phyloP scores from a whole-genome alignment of 148 eudicot species.

The Arbutus unedo region DNA sequence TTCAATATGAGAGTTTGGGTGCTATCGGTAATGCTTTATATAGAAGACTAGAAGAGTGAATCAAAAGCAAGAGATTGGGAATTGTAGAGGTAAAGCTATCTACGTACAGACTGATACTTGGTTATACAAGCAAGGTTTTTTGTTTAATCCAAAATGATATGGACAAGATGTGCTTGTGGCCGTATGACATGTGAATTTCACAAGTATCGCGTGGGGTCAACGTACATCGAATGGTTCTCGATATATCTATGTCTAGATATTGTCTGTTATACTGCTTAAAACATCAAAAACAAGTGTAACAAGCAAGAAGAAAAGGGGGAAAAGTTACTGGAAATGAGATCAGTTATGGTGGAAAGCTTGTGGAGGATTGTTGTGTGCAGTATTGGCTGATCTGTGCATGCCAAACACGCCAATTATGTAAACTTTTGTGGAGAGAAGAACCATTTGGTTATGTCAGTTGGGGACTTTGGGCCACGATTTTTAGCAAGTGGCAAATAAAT shows the following conservation, averaged over 20 bases:
- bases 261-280: neutral
- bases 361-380: neutral
- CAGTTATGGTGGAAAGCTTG: neutral
- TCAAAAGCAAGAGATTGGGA: constrained; percentile 14
- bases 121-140: constrained; percentile 6
- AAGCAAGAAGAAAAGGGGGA: neutral
- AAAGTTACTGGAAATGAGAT: neutral
- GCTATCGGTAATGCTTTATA: constrained; percentile 15
- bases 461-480: neutral
- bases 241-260: too few relatives aligned
- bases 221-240: too few relatives aligned
- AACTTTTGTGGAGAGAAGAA: neutral
- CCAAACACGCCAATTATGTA: neutral
- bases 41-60: constrained; percentile 21
- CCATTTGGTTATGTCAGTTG: neutral
- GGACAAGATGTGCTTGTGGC: too few relatives aligned
- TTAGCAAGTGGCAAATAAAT: neutral
- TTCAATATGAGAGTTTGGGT: neutral
- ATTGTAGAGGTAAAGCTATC: constrained; percentile 10
- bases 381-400: constrained; percentile 3
- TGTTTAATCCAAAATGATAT: too few relatives aligned
- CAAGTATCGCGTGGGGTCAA: too few relatives aligned
- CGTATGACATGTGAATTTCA: too few relatives aligned
- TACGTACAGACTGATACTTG: neutral
- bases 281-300: constrained; percentile 4